Evolutionary conservation across 164 flowering plant species (phyloP), one percentile per base, ranked within the genome.

Genomic region (Liriodendron chinense): DNA sequence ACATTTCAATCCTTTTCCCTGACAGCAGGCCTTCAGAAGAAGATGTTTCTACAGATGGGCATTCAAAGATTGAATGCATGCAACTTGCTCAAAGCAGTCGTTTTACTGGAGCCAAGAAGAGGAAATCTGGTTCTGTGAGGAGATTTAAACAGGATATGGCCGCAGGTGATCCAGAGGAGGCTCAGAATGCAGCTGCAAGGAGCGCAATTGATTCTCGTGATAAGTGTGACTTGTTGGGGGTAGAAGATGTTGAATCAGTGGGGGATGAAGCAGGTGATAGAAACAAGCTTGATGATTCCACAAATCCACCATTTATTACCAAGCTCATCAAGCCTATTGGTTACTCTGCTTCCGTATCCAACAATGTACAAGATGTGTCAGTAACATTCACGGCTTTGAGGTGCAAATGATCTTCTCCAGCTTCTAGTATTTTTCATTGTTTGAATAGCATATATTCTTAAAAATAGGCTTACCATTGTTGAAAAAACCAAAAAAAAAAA

Each of bases 101-200:
- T 23, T 76, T 84, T 56, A 90, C 80, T 24, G 98, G 99, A 62
- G 89, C 97, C 61, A 91, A 81, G 77, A 88, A 82, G 81, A 88
- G 98, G 79, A 93, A 93, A 81, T 90, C 98, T 72, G 94, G 97
- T 78, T 84, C 82, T 67, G 98, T 95, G 34, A 90, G 83, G 78
- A 89, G 97, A 82, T 93, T 92, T 77, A 87, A 76, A 68, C 87
- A 85, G 82, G 97, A 91, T 22, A 10, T 77, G 14, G 47, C 78
- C 28, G 47, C 76, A 1, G 63, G 57, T 75, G 81, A 78, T 50
- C 53, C 65, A 21, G 80, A 75, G 68, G 79, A 74, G 47, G 69
- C 61, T 8, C 85, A 76, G 65, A 78, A 77, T 83, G 71, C 77
- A 26, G 47, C 61, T 18, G 65, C 70, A 24, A 74, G 76, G 72